A percentile compares a stretch with the other conserved stretches of the same genome.
These are phyloP conservation scores for Ramaria sp. DNA, from an alignment of 768 basidiomycete genomes.

Conservation along the genomic window DNA sequence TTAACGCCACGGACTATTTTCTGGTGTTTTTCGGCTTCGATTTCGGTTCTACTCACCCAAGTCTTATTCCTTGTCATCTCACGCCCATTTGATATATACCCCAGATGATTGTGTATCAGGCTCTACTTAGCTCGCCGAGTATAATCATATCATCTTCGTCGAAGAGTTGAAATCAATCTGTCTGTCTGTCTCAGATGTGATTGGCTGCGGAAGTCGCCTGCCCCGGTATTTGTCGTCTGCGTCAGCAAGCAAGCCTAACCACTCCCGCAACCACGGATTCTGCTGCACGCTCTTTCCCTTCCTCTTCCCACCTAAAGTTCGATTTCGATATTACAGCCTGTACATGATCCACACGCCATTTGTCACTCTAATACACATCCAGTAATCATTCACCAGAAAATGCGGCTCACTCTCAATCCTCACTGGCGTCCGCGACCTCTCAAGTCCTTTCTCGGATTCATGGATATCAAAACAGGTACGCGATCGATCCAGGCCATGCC, in stretches of 20 bases:
- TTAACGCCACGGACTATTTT: constrained; percentile 3
- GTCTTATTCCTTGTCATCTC: not conserved
- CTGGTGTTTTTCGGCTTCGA: too few species aligned
- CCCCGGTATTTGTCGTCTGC: too few species aligned
- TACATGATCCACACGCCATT: not conserved
- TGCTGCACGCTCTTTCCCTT: not conserved
- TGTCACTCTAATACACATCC: not conserved
- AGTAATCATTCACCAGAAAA: constrained; percentile 15
- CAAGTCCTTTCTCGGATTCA: constrained; percentile 70
- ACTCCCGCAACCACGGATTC: too few species aligned
- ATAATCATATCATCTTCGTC: not conserved
- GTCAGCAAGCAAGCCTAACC: too few species aligned
- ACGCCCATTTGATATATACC: not conserved
- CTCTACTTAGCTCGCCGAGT: not conserved
- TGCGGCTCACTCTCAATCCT: constrained; percentile 75
- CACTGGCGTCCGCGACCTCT: constrained; percentile 80
- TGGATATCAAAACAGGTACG: constrained; percentile 84
- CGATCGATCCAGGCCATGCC: not conserved
- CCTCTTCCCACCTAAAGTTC: not conserved
- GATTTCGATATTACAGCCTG: not conserved
- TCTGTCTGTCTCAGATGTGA: not conserved
- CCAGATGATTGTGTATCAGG: not conserved
- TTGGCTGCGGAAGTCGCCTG: not conserved
- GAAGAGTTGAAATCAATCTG: too few species aligned
- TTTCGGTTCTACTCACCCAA: not conserved